Conservation (phyloP, 1,139 yeast genomes). For the Scheffersomyces cryptocercus region DNA sequence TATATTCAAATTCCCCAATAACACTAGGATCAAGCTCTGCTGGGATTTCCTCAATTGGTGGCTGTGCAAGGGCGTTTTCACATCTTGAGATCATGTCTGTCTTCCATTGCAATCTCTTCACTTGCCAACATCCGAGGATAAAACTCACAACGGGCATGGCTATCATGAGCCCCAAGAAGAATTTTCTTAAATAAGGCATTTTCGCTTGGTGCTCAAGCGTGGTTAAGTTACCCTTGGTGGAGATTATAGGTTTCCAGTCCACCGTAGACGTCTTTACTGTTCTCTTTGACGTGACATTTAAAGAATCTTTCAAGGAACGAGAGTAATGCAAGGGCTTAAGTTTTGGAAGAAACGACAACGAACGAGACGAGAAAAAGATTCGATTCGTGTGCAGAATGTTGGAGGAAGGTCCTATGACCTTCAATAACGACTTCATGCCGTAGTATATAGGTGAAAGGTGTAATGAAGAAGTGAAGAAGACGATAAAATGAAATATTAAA, state of each 20-base stretch:
- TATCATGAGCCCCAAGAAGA: conserved; percentile 60
- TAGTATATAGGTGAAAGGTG: too few species aligned
- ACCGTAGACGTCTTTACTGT: conserved; percentile 66
- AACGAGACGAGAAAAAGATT: too few species aligned
- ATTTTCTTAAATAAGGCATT: conserved; percentile 42
- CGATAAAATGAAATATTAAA: too few species aligned
- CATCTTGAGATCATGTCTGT: conserved; percentile 77
- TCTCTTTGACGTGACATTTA: conserved; percentile 12
- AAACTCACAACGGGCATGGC: conserved; percentile 90
- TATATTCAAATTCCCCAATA: conserved; percentile 71
- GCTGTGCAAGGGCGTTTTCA: conserved; percentile 76
- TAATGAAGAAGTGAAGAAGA: too few species aligned
- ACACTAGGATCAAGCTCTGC: conserved; percentile 54
- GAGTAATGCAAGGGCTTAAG: too few species aligned
- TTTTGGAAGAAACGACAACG: too few species aligned
- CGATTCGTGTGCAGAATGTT: too few species aligned
- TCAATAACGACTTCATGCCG: too few species aligned
- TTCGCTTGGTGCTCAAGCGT: conserved; percentile 42
- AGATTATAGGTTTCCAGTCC: conserved; percentile 80
- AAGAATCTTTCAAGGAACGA: too few species aligned
- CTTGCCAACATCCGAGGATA: conserved; percentile 93
- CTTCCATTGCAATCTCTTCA: conserved; percentile 83
- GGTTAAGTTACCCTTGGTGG: conserved; percentile 48
- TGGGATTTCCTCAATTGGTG: conserved; percentile 70
- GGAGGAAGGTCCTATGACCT: too few species aligned